phyloP scores from a whole-genome alignment of 2,329 filamentous ascomycete genomes.

The Acephala macrosclerotiorum region DNA sequence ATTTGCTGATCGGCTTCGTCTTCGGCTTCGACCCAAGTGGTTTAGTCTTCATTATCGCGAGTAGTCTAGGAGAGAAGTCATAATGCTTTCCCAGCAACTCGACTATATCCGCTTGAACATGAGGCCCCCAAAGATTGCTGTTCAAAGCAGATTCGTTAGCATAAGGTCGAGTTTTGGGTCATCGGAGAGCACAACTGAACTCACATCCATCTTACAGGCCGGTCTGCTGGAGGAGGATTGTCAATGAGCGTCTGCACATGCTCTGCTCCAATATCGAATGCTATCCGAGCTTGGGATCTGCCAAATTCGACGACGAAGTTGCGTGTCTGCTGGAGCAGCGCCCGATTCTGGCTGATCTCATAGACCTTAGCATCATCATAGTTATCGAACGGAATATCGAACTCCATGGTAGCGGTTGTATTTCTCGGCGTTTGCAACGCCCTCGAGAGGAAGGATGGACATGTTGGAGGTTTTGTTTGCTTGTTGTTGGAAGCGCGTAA shows the following conservation, averaged over 20 bases:
- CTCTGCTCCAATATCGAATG: conserved; percentile 57
- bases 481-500: conserved; percentile 23
- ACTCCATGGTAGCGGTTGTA: conserved; percentile 24
- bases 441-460: conserved; percentile 11
- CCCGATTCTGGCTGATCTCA: conserved; percentile 50
- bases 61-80: conserved; percentile 71
- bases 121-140: conserved; percentile 75
- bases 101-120: conserved; percentile 63
- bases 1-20: conserved; percentile 18
- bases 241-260: conserved; percentile 51
- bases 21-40: conserved; percentile 46
- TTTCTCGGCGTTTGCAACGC: conserved; percentile 8
- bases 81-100: conserved; percentile 65
- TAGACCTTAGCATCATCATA: conserved; percentile 61
- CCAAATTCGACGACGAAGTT: conserved; percentile 75
- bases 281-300: conserved; percentile 60
- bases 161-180: conserved; percentile 2
- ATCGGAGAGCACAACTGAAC: conserved; percentile 37
- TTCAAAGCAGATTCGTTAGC: conserved; percentile 21
- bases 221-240: conserved; percentile 42
- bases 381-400: conserved; percentile 43
- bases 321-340: conserved; percentile 49
- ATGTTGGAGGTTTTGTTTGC: conserved; percentile 21
- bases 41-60: conserved; percentile 67
- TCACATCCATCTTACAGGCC: conserved; percentile 75